Conservation (phyloP, 2,329 filamentous ascomycete species). For the Fusarium euwallaceae region DNA sequence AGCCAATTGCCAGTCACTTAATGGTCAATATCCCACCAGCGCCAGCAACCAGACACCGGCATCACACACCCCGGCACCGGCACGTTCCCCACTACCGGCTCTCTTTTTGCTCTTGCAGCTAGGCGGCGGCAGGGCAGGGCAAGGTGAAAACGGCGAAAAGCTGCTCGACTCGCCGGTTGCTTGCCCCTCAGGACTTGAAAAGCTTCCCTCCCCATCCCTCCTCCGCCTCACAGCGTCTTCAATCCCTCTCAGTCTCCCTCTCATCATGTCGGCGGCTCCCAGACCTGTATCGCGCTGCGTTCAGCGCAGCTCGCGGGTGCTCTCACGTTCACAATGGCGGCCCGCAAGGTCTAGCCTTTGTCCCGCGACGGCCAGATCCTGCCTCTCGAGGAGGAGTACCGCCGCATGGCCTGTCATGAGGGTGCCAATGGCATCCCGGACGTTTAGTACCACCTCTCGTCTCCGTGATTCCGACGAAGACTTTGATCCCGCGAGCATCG, state of each 20-base stretch:
- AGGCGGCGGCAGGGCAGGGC: neutral
- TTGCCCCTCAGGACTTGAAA: constrained; percentile 20
- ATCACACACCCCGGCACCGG: constrained; percentile 23
- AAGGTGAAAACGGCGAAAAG: constrained; percentile 33
- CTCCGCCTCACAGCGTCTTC: constrained; percentile 14
- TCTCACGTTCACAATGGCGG: constrained; percentile 48
- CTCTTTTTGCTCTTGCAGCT: constrained; percentile 23
- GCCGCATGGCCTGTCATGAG: constrained; percentile 37
- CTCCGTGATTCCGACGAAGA: constrained; percentile 52
- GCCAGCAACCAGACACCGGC: constrained; percentile 13
- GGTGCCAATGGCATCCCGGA: constrained; percentile 44
- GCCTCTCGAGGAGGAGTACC: constrained; percentile 25
- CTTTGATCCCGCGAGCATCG: constrained; percentile 77
- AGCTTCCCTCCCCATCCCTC: constrained; percentile 4
- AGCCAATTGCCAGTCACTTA: constrained; percentile 42
- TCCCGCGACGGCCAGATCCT: constrained; percentile 33
- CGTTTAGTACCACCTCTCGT: constrained; percentile 53
- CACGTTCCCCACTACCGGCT: constrained; percentile 23
- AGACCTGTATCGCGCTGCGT: constrained; percentile 56
- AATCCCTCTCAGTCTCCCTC: constrained; percentile 6
- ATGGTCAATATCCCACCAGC: constrained; percentile 36
- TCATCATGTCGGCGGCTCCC: constrained; percentile 51
- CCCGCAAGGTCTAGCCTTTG: constrained; percentile 42
- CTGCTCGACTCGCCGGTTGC: constrained; percentile 32
- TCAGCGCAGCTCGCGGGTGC: constrained; percentile 53